Conservation (phyloP, 2,329 filamentous ascomycete genomes). For the Chrysoporthe puriensis region DNA sequence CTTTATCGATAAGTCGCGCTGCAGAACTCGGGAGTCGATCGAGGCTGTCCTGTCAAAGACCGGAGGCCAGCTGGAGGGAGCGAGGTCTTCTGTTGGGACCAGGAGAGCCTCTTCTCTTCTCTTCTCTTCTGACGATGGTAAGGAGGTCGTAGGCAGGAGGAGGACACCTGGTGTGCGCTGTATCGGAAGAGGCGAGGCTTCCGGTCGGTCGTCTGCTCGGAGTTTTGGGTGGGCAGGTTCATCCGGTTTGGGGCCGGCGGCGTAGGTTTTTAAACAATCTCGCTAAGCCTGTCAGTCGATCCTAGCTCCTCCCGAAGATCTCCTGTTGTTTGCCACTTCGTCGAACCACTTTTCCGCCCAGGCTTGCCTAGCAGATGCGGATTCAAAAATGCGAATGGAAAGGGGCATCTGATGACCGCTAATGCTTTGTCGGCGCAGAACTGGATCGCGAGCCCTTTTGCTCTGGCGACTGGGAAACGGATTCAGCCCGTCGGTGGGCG, state of each 20-base stretch:
- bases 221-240: conserved; percentile 10
- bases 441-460: neutral
- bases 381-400: neutral
- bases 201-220: conserved; percentile 6
- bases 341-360: conserved; percentile 27
- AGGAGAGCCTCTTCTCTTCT: neutral
- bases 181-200: conserved; percentile 8
- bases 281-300: conserved; percentile 25
- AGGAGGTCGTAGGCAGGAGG: neutral
- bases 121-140: neutral
- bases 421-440: neutral
- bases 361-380: neutral
- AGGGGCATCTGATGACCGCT: neutral
- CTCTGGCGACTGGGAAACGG: neutral
- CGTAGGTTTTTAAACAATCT: conserved; percentile 26
- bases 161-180: neutral
- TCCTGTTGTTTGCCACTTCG: conserved; percentile 29
- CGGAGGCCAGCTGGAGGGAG: neutral
- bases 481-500: neutral
- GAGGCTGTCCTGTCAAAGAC: neutral
- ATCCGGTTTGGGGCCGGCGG: conserved; percentile 14
- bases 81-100: neutral
- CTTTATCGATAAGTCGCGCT: conserved; percentile 27
- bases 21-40: neutral
- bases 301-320: conserved; percentile 27